A percentile compares a stretch with the other conserved stretches of the same genome.
phyloP scores from a whole-genome alignment of 345 rosid species.

The Salix arbutifolia region DNA sequence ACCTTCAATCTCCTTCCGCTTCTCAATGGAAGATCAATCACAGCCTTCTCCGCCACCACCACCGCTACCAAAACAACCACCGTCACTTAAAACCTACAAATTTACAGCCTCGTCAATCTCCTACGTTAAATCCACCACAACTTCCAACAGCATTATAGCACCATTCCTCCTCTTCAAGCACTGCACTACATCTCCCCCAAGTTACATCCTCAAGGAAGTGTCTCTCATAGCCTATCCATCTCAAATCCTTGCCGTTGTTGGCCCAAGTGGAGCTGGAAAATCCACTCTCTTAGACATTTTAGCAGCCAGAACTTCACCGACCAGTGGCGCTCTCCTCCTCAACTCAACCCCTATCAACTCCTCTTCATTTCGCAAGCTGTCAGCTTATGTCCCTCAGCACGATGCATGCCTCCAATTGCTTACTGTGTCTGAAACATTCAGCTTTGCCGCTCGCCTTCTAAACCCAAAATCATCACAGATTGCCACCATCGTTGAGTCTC shows the following conservation, averaged over 20 bases:
- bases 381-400: conserved; percentile 87
- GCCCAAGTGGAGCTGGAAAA: conserved; percentile 96
- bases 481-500: conserved; percentile 39
- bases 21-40: conserved; percentile 46
- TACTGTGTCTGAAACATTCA: conserved; percentile 73
- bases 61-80: conserved; percentile 24
- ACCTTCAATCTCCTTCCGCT: not conserved
- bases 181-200: conserved; percentile 42
- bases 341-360: conserved; percentile 69
- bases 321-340: conserved; percentile 62
- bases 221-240: conserved; percentile 72
- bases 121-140: conserved; percentile 45
- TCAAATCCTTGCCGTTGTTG: conserved; percentile 89
- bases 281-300: conserved; percentile 92
- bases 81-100: conserved; percentile 38
- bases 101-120: conserved; percentile 69
- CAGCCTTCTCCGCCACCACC: conserved; percentile 14
- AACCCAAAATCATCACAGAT: conserved; percentile 39
- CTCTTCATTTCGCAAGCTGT: conserved; percentile 75
- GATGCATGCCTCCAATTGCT: conserved; percentile 70
- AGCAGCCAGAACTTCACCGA: conserved; percentile 73
- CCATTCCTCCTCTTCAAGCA: conserved; percentile 34
- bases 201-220: conserved; percentile 58
- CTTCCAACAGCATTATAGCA: conserved; percentile 10
- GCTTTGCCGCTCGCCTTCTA: conserved; percentile 67